These are phyloP conservation scores for Backusella australiensis DNA, from an alignment of 192 early-diverging fungal genomes.

Conservation along the genomic window DNA sequence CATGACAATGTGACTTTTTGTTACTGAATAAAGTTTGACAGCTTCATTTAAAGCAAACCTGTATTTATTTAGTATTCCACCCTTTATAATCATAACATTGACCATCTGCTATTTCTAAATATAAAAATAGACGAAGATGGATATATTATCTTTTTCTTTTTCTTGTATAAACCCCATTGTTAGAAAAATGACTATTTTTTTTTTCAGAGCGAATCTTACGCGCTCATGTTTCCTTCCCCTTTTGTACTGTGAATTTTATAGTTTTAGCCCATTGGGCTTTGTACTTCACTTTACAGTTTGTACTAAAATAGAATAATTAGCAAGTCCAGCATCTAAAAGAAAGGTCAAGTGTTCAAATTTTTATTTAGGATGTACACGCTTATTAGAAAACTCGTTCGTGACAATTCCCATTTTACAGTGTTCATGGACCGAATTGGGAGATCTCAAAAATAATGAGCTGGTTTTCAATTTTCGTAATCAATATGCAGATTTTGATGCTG, in stretches of 20 bases:
- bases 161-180: not conserved
- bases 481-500: not conserved
- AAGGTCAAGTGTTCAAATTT: not conserved
- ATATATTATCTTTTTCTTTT: not conserved
- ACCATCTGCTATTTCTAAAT: conserved; percentile 1
- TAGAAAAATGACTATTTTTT: not conserved
- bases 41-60: not conserved
- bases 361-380: not conserved
- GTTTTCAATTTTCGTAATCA: not conserved
- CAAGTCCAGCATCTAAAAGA: not conserved
- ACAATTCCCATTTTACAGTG: not conserved
- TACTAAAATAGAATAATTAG: not conserved
- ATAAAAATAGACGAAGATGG: not conserved
- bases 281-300: too few species aligned
- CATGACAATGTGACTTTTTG: not conserved
- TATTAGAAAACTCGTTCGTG: not conserved
- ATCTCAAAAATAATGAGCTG: not conserved
- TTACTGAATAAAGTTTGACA: not conserved
- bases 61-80: not conserved
- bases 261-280: not conserved
- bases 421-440: not conserved
- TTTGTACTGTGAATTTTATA: not conserved
- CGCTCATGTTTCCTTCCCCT: not conserved
- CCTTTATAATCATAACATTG: not conserved
- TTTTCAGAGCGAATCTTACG: not conserved